Base-by-base conservation (phyloP, 352 stramenopile species). In the Phytophthora rubi region DNA sequence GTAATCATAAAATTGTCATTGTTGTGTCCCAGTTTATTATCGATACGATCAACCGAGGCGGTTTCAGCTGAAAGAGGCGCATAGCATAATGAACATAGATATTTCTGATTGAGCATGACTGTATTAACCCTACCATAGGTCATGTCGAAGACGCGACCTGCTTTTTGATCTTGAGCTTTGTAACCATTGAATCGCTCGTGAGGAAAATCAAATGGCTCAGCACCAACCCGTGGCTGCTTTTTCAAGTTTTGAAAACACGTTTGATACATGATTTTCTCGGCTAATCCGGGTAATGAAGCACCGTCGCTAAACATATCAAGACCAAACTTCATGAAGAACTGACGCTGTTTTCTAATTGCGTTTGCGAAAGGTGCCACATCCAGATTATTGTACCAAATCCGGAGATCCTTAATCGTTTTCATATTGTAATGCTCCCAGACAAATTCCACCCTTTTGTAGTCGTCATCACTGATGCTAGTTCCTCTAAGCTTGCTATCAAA, bases 401-500 rank as follows among this genome's bases (percentile, higher is more conserved):
- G 18, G 2, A 52, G 5, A 15, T 30, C 45, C 7, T 30, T 52
- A 28, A 52, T 26, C 0, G 16, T 30, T 12, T 26, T 52, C 7
- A 52, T 52, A 4, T 28, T 12, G 7, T 52, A 52, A 28, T 52
- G 45, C 7, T 26, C 0, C 45, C 45, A 52, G 8, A 52, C 18
- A 4, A 52, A 52, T n/a, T 52, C 28, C 4, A 52, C 6, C 2
- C 39, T 12, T n/a, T 30, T n/a, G 30, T 52, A 52, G 1, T 52
- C 45, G 0, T 30, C 45, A 12, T 52, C 8, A 6, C 6, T 16
- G 2, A 28, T 28, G 8, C 10, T 26, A 12, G 18, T 52, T 15
- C 12, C 49, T 39, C 47, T 18, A 1, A 74, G 57, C 6, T 58
- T 74, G 8, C n/a, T 58, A 51, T 80, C 48, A n/a, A 80, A 80